Evolutionary conservation across 2,329 filamentous ascomycete genomes (phyloP).

Genomic region (Xylariales sp.): DNA sequence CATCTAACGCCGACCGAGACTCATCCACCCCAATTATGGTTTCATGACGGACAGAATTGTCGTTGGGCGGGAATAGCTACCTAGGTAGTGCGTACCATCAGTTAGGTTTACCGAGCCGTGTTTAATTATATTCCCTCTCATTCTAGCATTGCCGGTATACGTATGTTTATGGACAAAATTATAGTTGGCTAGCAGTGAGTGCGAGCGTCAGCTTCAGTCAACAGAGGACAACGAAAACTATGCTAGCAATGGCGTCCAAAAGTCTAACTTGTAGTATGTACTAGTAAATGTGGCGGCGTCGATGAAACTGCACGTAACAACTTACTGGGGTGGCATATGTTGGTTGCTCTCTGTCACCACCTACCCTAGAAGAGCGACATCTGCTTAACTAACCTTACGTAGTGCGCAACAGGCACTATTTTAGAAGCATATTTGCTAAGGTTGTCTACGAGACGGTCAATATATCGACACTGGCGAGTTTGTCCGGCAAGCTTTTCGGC

Average conservation of each 20-base stretch:
- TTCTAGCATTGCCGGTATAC: neutral
- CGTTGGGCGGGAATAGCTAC: neutral
- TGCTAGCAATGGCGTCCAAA: neutral
- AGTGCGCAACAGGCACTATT: neutral
- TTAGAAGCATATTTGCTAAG: no score
- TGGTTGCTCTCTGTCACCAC: constrained; percentile 8
- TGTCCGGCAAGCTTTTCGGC: neutral
- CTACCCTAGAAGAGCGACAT: neutral
- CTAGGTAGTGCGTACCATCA: neutral
- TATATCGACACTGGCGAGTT: neutral
- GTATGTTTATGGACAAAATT: neutral
- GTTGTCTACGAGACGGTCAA: neutral
- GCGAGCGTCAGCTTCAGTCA: neutral
- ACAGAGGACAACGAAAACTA: neutral
- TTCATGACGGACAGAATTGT: neutral
- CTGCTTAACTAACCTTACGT: neutral
- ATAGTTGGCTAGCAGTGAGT: neutral
- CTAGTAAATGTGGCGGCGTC: constrained; percentile 4
- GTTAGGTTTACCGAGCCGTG: neutral
- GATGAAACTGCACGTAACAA: constrained; percentile 19
- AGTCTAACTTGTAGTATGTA: neutral
- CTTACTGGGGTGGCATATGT: neutral
- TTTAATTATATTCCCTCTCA: neutral
- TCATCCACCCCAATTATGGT: neutral
- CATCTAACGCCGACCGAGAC: neutral